Evolutionary conservation across 2,329 filamentous ascomycete genomes (phyloP).

Genomic region (Dactylonectria estremocensis): DNA sequence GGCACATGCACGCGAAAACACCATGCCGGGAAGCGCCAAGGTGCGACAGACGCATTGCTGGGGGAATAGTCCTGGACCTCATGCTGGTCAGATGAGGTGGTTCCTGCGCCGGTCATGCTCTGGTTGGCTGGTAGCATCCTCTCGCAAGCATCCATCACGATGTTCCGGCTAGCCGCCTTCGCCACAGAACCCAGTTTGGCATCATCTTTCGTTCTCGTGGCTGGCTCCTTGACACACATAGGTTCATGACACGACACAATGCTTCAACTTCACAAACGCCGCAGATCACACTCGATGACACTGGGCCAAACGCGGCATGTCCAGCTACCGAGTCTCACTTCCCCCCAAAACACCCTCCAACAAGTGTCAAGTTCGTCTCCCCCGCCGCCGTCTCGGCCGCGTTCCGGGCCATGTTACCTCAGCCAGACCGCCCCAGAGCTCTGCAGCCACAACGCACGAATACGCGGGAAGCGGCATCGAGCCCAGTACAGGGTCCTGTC

Average conservation of each 20-base stretch:
- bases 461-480: not conserved
- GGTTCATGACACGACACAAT: not conserved
- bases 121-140: too few relatives aligned
- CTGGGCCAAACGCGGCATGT: slow-evolving; percentile 7
- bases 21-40: too few relatives aligned
- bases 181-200: too few relatives aligned
- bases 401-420: slow-evolving; percentile 13
- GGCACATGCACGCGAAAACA: too few relatives aligned
- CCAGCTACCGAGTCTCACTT: slow-evolving; percentile 19
- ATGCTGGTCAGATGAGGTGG: too few relatives aligned
- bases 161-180: not conserved
- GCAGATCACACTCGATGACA: slow-evolving; percentile 9
- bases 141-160: not conserved
- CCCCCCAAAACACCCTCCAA: not conserved
- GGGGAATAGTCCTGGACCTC: too few relatives aligned
- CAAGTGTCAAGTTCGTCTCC: not conserved
- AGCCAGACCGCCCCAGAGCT: not conserved
- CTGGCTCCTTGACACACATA: slow-evolving; percentile 6
- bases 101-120: too few relatives aligned
- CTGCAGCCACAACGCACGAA: not conserved
- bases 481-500: slow-evolving; percentile 24
- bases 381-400: slow-evolving; percentile 19
- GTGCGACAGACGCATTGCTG: too few relatives aligned
- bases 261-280: not conserved
- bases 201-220: not conserved